A percentile compares a stretch with the other conserved stretches of the same genome.
phyloP scores from a whole-genome alignment of 2,329 filamentous ascomycete genomes.

The Ophiobolus disseminans region DNA sequence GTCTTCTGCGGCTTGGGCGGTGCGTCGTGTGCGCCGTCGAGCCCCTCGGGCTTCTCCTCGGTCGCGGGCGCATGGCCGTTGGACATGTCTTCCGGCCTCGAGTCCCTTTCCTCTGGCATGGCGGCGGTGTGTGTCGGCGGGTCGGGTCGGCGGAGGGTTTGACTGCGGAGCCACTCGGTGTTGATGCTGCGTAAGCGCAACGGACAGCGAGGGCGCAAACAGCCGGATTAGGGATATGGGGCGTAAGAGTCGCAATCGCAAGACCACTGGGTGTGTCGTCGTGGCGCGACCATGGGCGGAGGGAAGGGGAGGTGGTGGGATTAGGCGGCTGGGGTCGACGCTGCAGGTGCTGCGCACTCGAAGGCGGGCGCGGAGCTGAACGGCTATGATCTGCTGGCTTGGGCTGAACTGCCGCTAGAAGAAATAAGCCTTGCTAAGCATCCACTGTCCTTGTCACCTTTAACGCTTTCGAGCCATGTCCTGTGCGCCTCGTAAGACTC shows the following conservation, averaged over 20 bases:
- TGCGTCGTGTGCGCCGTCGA: slow-evolving; percentile 13
- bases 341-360: slow-evolving; percentile 1
- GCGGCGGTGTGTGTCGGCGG: slow-evolving; percentile 10
- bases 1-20: slow-evolving; percentile 35
- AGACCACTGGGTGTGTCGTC: not conserved
- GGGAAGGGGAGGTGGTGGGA: not conserved
- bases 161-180: not conserved
- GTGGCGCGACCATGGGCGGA: slow-evolving; percentile 1
- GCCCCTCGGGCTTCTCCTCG: slow-evolving; percentile 18
- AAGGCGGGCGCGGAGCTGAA: slow-evolving; percentile 20
- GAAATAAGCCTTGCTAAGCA: slow-evolving; percentile 31
- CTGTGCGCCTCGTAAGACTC: not conserved
- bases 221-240: not conserved
- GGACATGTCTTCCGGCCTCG: slow-evolving; percentile 9
- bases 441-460: not conserved
- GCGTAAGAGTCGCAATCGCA: not conserved
- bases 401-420: slow-evolving; percentile 7
- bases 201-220: not conserved
- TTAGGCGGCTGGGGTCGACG: not conserved
- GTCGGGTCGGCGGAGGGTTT: slow-evolving; percentile 3
- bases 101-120: slow-evolving; percentile 21
- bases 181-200: slow-evolving; percentile 9
- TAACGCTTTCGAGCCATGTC: not conserved
- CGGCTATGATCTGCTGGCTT: slow-evolving; percentile 10
- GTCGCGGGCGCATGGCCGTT: slow-evolving; percentile 21